Evolutionary conservation across 805 yeast genomes (phyloP).

Genomic region (Lipomyces lipofer): DNA sequence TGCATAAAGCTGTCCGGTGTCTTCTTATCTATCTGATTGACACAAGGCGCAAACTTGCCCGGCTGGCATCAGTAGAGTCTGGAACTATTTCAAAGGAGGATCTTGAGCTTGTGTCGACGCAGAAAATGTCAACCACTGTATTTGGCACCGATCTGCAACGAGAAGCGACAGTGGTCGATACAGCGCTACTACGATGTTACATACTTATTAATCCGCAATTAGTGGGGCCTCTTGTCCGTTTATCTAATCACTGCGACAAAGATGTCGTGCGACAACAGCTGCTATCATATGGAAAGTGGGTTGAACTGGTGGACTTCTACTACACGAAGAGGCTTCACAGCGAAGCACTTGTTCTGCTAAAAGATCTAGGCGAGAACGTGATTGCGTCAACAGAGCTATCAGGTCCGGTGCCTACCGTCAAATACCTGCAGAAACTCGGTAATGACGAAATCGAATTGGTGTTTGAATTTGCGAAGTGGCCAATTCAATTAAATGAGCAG

Average conservation of each 20-base stretch:
- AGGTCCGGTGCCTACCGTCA: slow-evolving; percentile 50
- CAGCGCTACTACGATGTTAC: slow-evolving; percentile 75
- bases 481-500: slow-evolving; percentile 44
- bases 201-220: slow-evolving; percentile 65
- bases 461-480: slow-evolving; percentile 57
- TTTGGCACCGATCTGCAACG: slow-evolving; percentile 37
- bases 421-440: slow-evolving; percentile 58
- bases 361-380: slow-evolving; percentile 39
- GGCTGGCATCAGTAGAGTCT: slow-evolving; percentile 32
- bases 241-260: slow-evolving; percentile 72
- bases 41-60: slow-evolving; percentile 48
- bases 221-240: slow-evolving; percentile 78
- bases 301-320: slow-evolving; percentile 77
- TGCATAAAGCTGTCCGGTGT: slow-evolving; percentile 35
- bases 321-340: slow-evolving; percentile 60
- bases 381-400: slow-evolving; percentile 32
- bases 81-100: slow-evolving; percentile 26
- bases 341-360: slow-evolving; percentile 65
- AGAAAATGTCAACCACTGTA: slow-evolving; percentile 31
- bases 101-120: slow-evolving; percentile 13
- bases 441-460: slow-evolving; percentile 54
- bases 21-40: slow-evolving; percentile 52
- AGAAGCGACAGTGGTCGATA: slow-evolving; percentile 59
- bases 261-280: slow-evolving; percentile 59
- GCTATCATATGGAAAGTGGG: slow-evolving; percentile 49